Percentiles rank a stretch among this genome's conserved stretches.
phyloP scores from a whole-genome alignment of 1,139 yeast genomes.

The Diutina pseudorugosa region DNA sequence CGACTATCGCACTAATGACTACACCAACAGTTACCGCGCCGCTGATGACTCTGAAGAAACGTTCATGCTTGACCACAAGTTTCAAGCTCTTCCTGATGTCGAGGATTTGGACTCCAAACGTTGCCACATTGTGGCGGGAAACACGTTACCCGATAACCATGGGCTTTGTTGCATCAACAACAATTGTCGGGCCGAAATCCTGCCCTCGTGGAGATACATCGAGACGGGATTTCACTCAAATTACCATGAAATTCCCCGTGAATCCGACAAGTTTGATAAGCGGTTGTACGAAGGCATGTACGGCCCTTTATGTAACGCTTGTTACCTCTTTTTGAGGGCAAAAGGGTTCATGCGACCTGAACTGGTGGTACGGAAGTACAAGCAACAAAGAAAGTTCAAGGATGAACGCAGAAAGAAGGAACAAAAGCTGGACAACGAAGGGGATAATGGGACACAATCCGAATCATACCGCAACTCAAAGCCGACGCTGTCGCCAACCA shows the following conservation, averaged over 20 bases:
- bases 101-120: constrained; percentile 35
- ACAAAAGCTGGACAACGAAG: constrained; percentile 11
- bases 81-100: constrained; percentile 30
- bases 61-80: constrained; percentile 10
- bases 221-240: constrained; percentile 31
- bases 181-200: constrained; percentile 29
- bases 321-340: constrained; percentile 33
- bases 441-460: neutral
- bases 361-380: constrained; percentile 34
- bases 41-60: neutral
- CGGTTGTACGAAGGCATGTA: constrained; percentile 36
- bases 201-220: constrained; percentile 36
- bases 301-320: constrained; percentile 41
- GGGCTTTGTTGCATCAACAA: constrained; percentile 31
- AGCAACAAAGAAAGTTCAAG: constrained; percentile 34
- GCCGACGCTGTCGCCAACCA: neutral
- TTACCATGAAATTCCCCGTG: constrained; percentile 25
- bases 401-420: constrained; percentile 17
- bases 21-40: constrained; percentile 5
- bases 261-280: constrained; percentile 25
- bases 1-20: constrained; percentile 7
- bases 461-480: neutral
- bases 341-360: constrained; percentile 43
- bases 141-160: constrained; percentile 25
- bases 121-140: constrained; percentile 29